Evolutionary conservation across 2,329 filamentous ascomycete species (phyloP), one percentile per base, ranked within the genome.

Genomic region (Stylonectria norvegica): DNA sequence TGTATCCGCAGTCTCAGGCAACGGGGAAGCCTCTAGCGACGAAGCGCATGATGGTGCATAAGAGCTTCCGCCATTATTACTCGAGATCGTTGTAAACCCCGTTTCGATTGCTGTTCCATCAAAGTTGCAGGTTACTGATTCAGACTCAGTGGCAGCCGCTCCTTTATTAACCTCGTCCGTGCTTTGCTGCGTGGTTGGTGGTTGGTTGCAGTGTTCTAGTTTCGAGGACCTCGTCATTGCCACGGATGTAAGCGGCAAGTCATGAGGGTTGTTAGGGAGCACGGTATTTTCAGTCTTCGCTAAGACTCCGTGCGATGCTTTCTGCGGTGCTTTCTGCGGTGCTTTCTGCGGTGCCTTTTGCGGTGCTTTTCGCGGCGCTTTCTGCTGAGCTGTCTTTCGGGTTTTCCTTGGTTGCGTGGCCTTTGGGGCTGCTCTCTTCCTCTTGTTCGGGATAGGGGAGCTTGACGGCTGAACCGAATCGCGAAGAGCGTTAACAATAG

Each of bases 401-500:
- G 38, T 35, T 18, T 37, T 45, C 36, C 20, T 38, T 38, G 10
- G 37, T n/a, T 22, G 19, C 6, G 23, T 14, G 11, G 12, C 5
- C n/a, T 38, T 41, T 20, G 36, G 45, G 1, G 29, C 28, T 2
- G 38, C 28, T n/a, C 37, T 48, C 20, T 45, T 53, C 19, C 43
- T 49, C 10, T 35, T 20, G 18, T 34, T 48, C 4, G 23, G 6
- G 12, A 16, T 17, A 0, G 53, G 47, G 3, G 59, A 56, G 6
- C 36, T 45, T 12, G 49, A 50, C 2, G 34, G 22, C 29, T 44
- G 37, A 5, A 36, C 34, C 4, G 47, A 38, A n/a, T 50, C 42
- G n/a, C 25, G 42, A 23, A 58, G 23, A 2, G 38, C 47, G 5
- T 14, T 43, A 5, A 57, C 45, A 5, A 56, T 40, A 0, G 45